A percentile compares a stretch with the other conserved stretches of the same genome.
Evolutionary conservation across 2,329 filamentous ascomycete genomes (phyloP).

Genomic region (Colletotrichum lupini): DNA sequence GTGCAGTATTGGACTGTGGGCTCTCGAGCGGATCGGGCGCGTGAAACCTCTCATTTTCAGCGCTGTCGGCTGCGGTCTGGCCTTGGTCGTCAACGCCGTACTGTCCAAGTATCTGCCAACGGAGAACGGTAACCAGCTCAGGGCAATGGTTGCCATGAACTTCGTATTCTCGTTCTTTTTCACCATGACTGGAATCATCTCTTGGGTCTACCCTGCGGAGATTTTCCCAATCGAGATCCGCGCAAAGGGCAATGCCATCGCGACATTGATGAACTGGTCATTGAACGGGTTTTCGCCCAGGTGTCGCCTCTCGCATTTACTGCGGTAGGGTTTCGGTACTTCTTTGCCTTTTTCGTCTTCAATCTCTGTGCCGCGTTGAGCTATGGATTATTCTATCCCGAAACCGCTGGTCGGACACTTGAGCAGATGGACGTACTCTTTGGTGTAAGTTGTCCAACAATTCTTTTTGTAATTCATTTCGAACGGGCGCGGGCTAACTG

Average conservation of each 20-base stretch:
- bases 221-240: conserved; percentile 50
- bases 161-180: conserved; percentile 46
- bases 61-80: conserved; percentile 41
- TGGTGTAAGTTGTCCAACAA: conserved; percentile 25
- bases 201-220: conserved; percentile 51
- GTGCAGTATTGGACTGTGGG: conserved; percentile 56
- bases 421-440: conserved; percentile 51
- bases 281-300: conserved; percentile 59
- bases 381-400: conserved; percentile 44
- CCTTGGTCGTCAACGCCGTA: conserved; percentile 42
- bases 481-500: no score
- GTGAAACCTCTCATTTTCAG: conserved; percentile 58
- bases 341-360: conserved; percentile 42
- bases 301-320: conserved; percentile 57
- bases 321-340: conserved; percentile 58
- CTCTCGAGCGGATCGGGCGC: conserved; percentile 58
- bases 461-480: no score
- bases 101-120: conserved; percentile 41
- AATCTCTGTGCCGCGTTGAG: conserved; percentile 40
- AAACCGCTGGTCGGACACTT: conserved; percentile 46
- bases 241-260: conserved; percentile 42
- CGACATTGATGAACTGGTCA: conserved; percentile 44
- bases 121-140: conserved; percentile 40
- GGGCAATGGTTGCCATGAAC: conserved; percentile 46
- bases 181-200: conserved; percentile 55